Conservation (phyloP, 208 protist genomes). For the Trichomonas vaginalis region DNA sequence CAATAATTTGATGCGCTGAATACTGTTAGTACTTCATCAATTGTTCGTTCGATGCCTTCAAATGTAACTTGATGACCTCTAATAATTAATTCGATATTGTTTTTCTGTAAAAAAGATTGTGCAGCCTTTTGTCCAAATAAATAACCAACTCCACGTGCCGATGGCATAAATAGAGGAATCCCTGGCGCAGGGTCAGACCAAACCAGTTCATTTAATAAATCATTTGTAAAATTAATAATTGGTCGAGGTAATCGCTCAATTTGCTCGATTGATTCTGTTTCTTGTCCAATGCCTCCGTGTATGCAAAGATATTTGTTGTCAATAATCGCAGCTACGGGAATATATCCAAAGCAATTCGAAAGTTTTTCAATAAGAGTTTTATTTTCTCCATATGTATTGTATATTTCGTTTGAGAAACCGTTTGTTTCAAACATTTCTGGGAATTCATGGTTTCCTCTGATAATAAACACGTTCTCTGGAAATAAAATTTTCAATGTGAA, state of each 20-base stretch:
- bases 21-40: background rate
- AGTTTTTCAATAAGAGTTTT: background rate
- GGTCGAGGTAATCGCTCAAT: background rate
- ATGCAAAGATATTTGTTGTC: background rate
- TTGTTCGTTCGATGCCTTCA: constrained; percentile 29
- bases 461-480: background rate
- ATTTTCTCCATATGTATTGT: constrained; percentile 18
- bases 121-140: background rate
- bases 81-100: background rate
- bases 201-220: background rate
- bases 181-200: background rate
- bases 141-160: background rate
- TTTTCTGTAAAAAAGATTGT: background rate
- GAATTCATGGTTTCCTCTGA: background rate
- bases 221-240: background rate
- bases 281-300: background rate
- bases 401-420: background rate
- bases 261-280: background rate
- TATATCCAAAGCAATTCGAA: background rate
- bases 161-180: background rate
- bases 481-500: background rate
- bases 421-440: background rate
- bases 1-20: background rate
- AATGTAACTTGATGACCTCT: background rate
- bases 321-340: background rate